Base-by-base conservation (phyloP, 352 stramenopile genomes). In the Ophiocytium majus region DNA sequence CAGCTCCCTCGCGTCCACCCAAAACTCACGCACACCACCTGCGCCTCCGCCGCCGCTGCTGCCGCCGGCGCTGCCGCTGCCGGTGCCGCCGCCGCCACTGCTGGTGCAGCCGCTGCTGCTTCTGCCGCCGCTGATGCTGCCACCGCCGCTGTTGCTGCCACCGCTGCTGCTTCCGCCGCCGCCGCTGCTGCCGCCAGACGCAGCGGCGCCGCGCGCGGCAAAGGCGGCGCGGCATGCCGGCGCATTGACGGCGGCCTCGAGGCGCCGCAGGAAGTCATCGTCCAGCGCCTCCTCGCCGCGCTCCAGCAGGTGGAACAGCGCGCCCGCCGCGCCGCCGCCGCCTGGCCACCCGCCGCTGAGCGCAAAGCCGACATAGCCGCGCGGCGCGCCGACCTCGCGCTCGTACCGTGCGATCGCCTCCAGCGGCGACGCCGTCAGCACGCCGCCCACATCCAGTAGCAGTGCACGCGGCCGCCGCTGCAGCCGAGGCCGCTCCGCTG, bases 391-490 rank as follows among this genome's bases (percentile, higher is more conserved):
- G 36, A 76, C 32, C 33, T 86, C 84, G 31, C 74, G 33, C 64
- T 89, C 86, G 66, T 85, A 88, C n/a, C 64, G 14, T n/a, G 50
- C 34, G 36, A 89, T 89, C 19, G 82, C 82, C 19, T 82, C 31
- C 34, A 89, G 75, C 19, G 86, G 86, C 31, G 83, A 89, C 28
- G 80, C 50, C 23, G 86, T 83, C 28, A 89, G 81, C 34, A 89
- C 86, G n/a, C 86, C 86, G 28, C 86, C 86, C 0, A 86, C 79
- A 43, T 89, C 86, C 64, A 89, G 82, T n/a, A 89, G 34, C 32
- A 89, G 76, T 10, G 82, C 82, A 31, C 28, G 66, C 14, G 28
- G 76, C 17, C 78, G 14, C 5, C 43, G 43, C 43, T 5, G 43
- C 43, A 14, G 5, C 43, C 5, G 43, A 5, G 43, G 43, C 43